phyloP scores from a whole-genome alignment of 2,329 filamentous ascomycete species.

The Talaromyces sp. region DNA sequence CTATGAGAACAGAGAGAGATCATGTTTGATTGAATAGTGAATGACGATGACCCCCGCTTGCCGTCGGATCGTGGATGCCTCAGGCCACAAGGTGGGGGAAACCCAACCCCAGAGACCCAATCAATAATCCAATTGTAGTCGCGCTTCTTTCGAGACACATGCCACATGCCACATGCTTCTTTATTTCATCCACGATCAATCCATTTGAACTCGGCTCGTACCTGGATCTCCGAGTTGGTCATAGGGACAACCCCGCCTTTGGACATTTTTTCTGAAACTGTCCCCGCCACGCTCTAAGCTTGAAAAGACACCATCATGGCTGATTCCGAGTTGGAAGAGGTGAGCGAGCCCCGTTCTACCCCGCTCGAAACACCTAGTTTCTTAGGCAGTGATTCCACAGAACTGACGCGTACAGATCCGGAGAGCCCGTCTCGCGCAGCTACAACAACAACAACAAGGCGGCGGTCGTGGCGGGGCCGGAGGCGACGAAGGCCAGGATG shows the following conservation, averaged over 20 bases:
- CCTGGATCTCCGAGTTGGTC: not conserved
- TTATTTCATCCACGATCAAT: not conserved
- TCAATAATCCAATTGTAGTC: not conserved
- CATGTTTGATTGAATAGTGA: not conserved
- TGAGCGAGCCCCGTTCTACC: conserved; percentile 20
- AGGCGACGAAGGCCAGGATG: conserved; percentile 54
- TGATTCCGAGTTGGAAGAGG: conserved; percentile 63
- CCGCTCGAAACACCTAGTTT: not conserved
- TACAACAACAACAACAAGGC: conserved; percentile 71
- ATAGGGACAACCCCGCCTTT: not conserved
- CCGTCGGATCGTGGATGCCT: not conserved
- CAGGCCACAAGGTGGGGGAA: conserved; percentile 11
- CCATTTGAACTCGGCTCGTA: not conserved
- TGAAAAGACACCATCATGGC: conserved; percentile 45
- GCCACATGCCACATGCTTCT: not conserved
- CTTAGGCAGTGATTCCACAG: not conserved
- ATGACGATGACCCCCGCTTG: not conserved
- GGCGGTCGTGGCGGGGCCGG: conserved; percentile 45
- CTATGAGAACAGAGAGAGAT: no score
- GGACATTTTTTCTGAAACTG: not conserved
- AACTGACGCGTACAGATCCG: conserved; percentile 60
- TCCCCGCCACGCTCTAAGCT: not conserved
- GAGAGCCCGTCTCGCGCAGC: conserved; percentile 86
- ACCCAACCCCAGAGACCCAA: not conserved
- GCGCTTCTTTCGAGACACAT: not conserved